These are phyloP conservation scores for Clarireedia monteithiana DNA, from an alignment of 2,329 filamentous ascomycete genomes.

Conservation along the genomic window DNA sequence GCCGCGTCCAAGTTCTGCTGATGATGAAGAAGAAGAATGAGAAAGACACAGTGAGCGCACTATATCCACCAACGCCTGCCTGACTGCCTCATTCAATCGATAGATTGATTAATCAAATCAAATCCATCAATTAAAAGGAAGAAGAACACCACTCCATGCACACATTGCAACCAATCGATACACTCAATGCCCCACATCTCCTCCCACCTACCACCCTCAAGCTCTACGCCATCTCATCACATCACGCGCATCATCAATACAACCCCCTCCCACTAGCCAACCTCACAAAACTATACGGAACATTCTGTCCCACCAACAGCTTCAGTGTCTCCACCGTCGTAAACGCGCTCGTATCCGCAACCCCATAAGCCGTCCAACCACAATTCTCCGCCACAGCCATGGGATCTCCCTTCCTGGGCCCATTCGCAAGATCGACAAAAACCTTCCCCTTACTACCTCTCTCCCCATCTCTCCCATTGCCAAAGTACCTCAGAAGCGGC, in stretches of 20 bases:
- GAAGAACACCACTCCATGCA: neutral
- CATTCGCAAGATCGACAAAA: slow-evolving; percentile 68
- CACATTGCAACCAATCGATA: neutral
- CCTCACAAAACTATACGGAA: slow-evolving; percentile 79
- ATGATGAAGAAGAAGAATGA: no score
- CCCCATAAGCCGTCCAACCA: slow-evolving; percentile 73
- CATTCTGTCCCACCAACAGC: slow-evolving; percentile 75
- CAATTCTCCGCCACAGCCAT: slow-evolving; percentile 61
- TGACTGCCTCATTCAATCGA: neutral
- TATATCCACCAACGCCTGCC: neutral
- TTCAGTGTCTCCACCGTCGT: slow-evolving; percentile 76
- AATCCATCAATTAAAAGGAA: neutral
- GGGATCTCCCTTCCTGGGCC: slow-evolving; percentile 59
- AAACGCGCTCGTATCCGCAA: slow-evolving; percentile 74
- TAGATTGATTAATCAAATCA: neutral
- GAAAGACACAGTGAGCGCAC: no score
- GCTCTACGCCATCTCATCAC: no score
- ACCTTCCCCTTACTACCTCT: slow-evolving; percentile 46
- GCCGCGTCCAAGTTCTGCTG: no score
- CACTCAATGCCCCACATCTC: no score
- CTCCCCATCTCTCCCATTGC: slow-evolving; percentile 33
- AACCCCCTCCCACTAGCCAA: slow-evolving; percentile 55
- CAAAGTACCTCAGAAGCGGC: slow-evolving; percentile 67
- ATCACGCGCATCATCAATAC: slow-evolving; percentile 25
- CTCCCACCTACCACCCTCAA: no score